Percentiles rank a stretch among this genome's conserved stretches.
Evolutionary conservation across 768 basidiomycete species (phyloP).

Genomic region (Punctularia strigosozonata): DNA sequence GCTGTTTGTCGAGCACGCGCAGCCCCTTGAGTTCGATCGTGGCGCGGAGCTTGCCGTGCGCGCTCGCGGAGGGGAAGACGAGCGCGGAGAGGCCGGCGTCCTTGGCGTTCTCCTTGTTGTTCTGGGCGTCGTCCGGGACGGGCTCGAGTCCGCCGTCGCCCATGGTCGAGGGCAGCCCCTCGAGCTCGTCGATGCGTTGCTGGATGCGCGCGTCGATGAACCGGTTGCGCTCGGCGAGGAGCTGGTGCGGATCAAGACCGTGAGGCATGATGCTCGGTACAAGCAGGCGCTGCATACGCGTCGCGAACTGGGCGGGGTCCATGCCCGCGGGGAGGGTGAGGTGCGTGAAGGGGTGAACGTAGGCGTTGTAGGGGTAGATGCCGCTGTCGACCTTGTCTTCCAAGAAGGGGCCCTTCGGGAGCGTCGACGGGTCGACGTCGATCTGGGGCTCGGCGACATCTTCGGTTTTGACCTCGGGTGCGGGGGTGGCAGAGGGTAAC

Average conservation of each 20-base stretch:
- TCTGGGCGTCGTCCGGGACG: conserved; percentile 26
- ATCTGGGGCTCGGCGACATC: conserved; percentile 34
- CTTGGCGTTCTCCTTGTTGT: conserved; percentile 23
- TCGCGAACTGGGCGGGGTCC: conserved; percentile 52
- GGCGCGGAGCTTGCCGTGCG: conserved; percentile 77
- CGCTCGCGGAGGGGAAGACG: conserved; percentile 43
- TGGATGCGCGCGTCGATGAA: conserved; percentile 83
- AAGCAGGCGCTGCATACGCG: conserved; percentile 67
- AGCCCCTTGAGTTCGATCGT: conserved; percentile 90
- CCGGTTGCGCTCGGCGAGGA: conserved; percentile 85
- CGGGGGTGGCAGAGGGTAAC: background rate
- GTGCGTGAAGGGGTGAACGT: conserved; percentile 71
- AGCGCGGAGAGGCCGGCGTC: conserved; percentile 24
- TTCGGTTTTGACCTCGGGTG: conserved; percentile 36
- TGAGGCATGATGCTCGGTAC: conserved; percentile 85
- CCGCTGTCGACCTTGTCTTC: conserved; percentile 73
- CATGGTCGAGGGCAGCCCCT: conserved; percentile 65
- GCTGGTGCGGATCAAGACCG: conserved; percentile 85
- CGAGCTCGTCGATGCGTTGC: conserved; percentile 83
- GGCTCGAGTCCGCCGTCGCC: conserved; percentile 63
- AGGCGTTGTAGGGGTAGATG: conserved; percentile 90
- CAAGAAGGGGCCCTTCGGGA: conserved; percentile 65
- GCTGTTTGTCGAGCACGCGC: conserved; percentile 82
- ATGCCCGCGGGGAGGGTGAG: conserved; percentile 53
- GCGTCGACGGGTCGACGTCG: too few species aligned